A percentile compares a stretch with the other conserved stretches of the same genome.
Evolutionary conservation across 1,284 basidiomycete genomes (phyloP).

Genomic region (Apiotrichum mycotoxinovorans): DNA sequence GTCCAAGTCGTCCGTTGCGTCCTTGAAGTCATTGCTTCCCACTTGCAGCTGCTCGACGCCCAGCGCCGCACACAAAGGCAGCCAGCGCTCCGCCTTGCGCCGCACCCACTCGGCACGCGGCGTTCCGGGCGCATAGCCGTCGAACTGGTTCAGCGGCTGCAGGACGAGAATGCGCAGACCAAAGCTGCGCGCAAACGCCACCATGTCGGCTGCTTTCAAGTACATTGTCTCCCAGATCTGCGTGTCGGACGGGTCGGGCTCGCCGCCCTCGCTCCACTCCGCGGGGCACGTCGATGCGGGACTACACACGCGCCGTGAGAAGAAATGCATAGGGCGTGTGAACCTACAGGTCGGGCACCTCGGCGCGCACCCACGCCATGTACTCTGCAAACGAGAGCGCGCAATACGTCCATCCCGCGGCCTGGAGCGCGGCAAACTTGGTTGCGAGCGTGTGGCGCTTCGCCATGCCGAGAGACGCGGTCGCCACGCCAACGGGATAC

Average conservation of each 20-base stretch:
- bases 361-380: slow-evolving; percentile 20
- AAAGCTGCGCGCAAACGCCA: neutral
- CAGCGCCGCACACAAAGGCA: slow-evolving; percentile 10
- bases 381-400: slow-evolving; percentile 22
- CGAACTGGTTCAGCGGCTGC: slow-evolving; percentile 23
- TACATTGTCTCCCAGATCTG: slow-evolving; percentile 15
- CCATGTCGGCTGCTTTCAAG: slow-evolving; percentile 6
- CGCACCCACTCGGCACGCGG: slow-evolving; percentile 12
- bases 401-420: slow-evolving; percentile 15
- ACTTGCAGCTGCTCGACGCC: slow-evolving; percentile 15
- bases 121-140: slow-evolving; percentile 12
- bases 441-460: slow-evolving; percentile 16
- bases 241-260: slow-evolving; percentile 19
- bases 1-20: slow-evolving; percentile 10
- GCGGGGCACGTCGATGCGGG: slow-evolving; percentile 11
- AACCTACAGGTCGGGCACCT: slow-evolving; percentile 17
- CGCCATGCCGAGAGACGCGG: slow-evolving; percentile 21
- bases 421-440: slow-evolving; percentile 23
- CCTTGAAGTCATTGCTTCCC: slow-evolving; percentile 22
- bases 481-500: slow-evolving; percentile 11
- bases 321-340: neutral
- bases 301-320: no score
- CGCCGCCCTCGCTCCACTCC: slow-evolving; percentile 15
- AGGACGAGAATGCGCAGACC: slow-evolving; percentile 12
- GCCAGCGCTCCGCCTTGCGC: slow-evolving; percentile 16